phyloP scores from a whole-genome alignment of 2,329 filamentous ascomycete genomes.

The Myrmaecium sp. region DNA sequence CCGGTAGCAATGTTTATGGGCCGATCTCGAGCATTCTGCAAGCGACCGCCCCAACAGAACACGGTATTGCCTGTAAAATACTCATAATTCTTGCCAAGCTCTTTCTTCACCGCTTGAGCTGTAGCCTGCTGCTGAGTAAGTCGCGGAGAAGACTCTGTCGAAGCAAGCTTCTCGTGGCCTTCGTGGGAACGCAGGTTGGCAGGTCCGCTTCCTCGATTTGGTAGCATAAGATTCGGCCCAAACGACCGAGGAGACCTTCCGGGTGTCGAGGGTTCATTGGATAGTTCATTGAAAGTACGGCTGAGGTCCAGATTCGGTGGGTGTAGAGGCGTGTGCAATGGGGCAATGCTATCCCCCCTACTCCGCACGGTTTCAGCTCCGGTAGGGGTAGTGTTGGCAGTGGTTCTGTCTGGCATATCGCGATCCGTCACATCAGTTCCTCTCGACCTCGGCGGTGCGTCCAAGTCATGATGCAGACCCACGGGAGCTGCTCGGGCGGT shows the following conservation, averaged over 20 bases:
- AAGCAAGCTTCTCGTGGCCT: slow-evolving; percentile 71
- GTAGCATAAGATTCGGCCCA: slow-evolving; percentile 55
- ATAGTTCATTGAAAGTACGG: slow-evolving; percentile 38
- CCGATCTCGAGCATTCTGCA: slow-evolving; percentile 74
- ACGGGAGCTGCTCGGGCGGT: slow-evolving; percentile 13
- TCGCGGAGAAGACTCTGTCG: slow-evolving; percentile 57
- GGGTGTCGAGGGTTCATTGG: slow-evolving; percentile 38
- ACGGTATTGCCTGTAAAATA: slow-evolving; percentile 89
- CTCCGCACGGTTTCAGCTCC: slow-evolving; percentile 42
- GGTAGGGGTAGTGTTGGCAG: slow-evolving; percentile 58
- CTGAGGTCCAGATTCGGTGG: slow-evolving; percentile 42
- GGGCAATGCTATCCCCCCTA: slow-evolving; percentile 61
- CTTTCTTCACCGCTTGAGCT: slow-evolving; percentile 21
- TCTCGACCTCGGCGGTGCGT: slow-evolving; percentile 48
- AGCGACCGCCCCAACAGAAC: slow-evolving; percentile 70
- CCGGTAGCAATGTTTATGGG: slow-evolving; percentile 84
- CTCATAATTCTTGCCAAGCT: slow-evolving; percentile 61
- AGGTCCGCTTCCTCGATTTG: slow-evolving; percentile 35
- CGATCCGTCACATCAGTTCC: slow-evolving; percentile 69
- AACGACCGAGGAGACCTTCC: slow-evolving; percentile 61
- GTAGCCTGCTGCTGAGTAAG: slow-evolving; percentile 33
- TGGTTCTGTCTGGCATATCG: slow-evolving; percentile 51
- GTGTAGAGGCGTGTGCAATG: slow-evolving; percentile 41
- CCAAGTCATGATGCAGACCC: slow-evolving; percentile 18
- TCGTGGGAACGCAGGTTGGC: slow-evolving; percentile 30